Evolutionary conservation across 257 asterid genomes (phyloP), one percentile per base, ranked within the genome.

Genomic region (Primulina tabacum): DNA sequence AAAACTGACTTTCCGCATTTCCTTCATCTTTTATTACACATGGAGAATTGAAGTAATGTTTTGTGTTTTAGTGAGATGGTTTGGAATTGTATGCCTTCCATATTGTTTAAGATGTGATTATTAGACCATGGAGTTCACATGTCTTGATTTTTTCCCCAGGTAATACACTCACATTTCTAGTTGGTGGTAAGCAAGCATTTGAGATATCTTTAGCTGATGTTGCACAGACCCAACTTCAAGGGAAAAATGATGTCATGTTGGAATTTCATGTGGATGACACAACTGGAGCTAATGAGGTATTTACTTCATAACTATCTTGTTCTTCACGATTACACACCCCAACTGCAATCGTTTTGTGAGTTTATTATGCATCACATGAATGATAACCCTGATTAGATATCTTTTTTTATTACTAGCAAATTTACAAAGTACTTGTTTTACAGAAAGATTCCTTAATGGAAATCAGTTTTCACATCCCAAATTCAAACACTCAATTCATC

Each of bases 391-490:
- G 20, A 20, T 11, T 58, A 4, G 14, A 20, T 64, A 38, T 35
- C 17, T 65, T 47, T 59, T 24, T 24, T 28, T 66, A 9, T 62
- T 32, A 20, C 28, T 59, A 17, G 50, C 14, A 6, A 62, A 38
- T 7, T 64, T 60, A 57, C 6, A 6, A 28, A 56, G n/a, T 59
- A 12, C 62, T 33, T 66, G 60, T 64, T 77, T 40, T 78, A 59
- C 89, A 93, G 99, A 93, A 93, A 93, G 99, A 93, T 81, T 91
- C 97, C 2, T 75, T 93, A 72, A 93, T 93, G 99, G 99, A 93
- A 77, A 87, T 93, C 78, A 93, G 92, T 84, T 93, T 93, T 71
- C 99, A 93, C 73, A 74, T 90, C 71, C 96, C 99, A 50, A 90
- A 87, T 83, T 86, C 97, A 21, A 93, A 93, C 81, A 87, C 96